Evolutionary conservation across 1,139 yeast genomes (phyloP), one percentile per base, ranked within the genome.

Genomic region (Pichia sp.): DNA sequence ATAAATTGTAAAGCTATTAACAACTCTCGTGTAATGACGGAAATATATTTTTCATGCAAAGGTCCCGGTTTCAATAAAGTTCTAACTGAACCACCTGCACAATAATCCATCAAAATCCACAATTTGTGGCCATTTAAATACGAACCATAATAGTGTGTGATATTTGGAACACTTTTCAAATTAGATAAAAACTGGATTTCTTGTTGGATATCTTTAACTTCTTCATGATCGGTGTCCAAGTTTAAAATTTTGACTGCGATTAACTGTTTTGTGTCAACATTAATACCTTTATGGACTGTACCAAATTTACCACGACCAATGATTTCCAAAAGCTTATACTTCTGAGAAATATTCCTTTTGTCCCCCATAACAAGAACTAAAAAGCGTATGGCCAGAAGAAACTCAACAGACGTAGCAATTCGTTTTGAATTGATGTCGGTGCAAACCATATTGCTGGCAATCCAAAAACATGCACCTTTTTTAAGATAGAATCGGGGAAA

Each of bases 291-390:
- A 63, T 91, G 93, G 10, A 93, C 99, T 27, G 89, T 82, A 31
- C 99, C 99, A 62, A 91, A 93, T 65, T 88, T 89, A 15, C 99
- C 99, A 47, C 95, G 73, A 6, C 98, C 99, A 20, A 93, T 82
- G 32, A 89, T 81, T 61, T 91, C 97, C 11, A 93, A 84, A 38
- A 96, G 73, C 55, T 80, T 78, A 63, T 79, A 87, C 38, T 71
- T 56, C 46, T 65, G 62, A 3, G 62, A 56, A 2, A 68, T 66
- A 10, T 33, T 45, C 21, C 35, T 43, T 7, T 39, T 38, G 10
- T 33, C n/a, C 33, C 25, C 28, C 37, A 35, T 31, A 15, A 7
- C 15, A 7, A 9, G n/a, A n/a, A n/a, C n/a, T n/a, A n/a, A n/a
- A n/a, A n/a, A n/a, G n/a, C n/a, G n/a, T n/a, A n/a, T n/a, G n/a